Conservation (phyloP, 805 yeast species). For the Candida adriatica region DNA sequence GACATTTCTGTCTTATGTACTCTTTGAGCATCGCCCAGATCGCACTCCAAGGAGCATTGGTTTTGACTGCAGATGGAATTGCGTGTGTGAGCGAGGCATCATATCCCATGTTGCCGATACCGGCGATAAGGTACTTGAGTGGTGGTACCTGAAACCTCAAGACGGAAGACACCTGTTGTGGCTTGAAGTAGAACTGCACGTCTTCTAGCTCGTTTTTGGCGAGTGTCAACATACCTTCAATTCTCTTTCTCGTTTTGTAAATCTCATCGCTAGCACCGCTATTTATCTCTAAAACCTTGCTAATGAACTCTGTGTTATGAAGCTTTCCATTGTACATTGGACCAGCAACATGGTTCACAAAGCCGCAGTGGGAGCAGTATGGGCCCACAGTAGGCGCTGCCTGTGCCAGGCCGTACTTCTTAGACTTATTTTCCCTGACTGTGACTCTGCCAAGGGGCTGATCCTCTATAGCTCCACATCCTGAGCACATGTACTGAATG, state of each 20-base stretch:
- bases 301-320: slow-evolving; percentile 64
- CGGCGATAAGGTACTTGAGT: slow-evolving; percentile 62
- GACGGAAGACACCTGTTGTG: slow-evolving; percentile 67
- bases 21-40: slow-evolving; percentile 67
- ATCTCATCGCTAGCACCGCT: slow-evolving; percentile 41
- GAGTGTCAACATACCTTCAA: slow-evolving; percentile 86
- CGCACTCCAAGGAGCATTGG: slow-evolving; percentile 80
- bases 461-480: slow-evolving; percentile 66
- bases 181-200: slow-evolving; percentile 76
- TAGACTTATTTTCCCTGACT: slow-evolving; percentile 33
- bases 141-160: slow-evolving; percentile 83
- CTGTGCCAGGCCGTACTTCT: slow-evolving; percentile 56
- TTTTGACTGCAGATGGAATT: slow-evolving; percentile 75
- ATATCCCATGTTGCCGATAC: slow-evolving; percentile 79
- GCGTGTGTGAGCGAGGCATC: slow-evolving; percentile 87
- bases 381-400: slow-evolving; percentile 52
- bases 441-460: slow-evolving; percentile 71
- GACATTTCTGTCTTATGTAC: slow-evolving; percentile 44
- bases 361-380: slow-evolving; percentile 65
- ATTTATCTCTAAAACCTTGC: slow-evolving; percentile 52
- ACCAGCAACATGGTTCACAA: slow-evolving; percentile 74
- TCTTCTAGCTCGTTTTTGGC: slow-evolving; percentile 63
- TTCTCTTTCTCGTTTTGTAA: slow-evolving; percentile 77
- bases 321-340: slow-evolving; percentile 92
- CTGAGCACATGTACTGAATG: slow-evolving; percentile 76